phyloP scores from a whole-genome alignment of 345 rosid genomes.

The Eucalyptus coolabah region DNA sequence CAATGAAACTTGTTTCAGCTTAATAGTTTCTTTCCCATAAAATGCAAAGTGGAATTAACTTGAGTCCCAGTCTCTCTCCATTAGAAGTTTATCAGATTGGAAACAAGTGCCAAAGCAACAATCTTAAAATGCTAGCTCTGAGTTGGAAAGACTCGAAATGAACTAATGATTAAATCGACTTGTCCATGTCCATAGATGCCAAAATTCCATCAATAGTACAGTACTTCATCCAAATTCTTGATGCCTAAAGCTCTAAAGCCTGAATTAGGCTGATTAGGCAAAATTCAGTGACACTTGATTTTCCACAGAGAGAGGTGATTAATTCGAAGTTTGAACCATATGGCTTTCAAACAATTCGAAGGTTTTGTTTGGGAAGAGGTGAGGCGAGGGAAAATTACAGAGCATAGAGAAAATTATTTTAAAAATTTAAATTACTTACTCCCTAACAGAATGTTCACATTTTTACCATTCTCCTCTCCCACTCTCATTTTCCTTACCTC shows the following conservation, averaged over 20 bases:
- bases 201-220: neutral
- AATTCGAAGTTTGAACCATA: neutral
- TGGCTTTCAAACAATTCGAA: neutral
- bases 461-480: neutral
- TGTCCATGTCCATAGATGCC: neutral
- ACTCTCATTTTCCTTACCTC: neutral
- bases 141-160: neutral
- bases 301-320: neutral
- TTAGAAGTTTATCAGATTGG: neutral
- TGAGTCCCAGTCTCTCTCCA: neutral
- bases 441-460: neutral
- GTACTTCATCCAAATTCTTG: neutral
- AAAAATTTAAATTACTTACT: neutral
- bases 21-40: neutral
- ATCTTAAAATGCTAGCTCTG: neutral
- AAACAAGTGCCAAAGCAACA: neutral
- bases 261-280: neutral
- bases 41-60: neutral
- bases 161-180: neutral
- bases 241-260: neutral
- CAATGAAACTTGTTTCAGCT: neutral
- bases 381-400: neutral
- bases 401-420: neutral
- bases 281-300: neutral
- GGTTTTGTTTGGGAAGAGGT: neutral